phyloP scores from a whole-genome alignment of 192 early-diverging fungal genomes.

The Rhizoclosmatium globosum region DNA sequence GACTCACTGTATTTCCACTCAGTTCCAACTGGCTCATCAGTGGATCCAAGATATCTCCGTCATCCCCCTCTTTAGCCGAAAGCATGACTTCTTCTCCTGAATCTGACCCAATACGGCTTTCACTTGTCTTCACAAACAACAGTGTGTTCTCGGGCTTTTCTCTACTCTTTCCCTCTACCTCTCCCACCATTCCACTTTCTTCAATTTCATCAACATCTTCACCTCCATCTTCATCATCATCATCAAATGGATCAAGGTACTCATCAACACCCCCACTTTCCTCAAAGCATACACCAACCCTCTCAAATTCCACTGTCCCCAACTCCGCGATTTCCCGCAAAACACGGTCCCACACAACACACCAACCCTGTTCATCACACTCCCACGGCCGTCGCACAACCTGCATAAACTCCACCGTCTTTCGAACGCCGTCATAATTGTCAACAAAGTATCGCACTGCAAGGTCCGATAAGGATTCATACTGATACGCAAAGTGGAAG shows the following conservation, averaged over 20 bases:
- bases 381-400: slow-evolving; percentile 11
- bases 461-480: neutral
- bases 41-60: no score
- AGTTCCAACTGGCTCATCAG: no score
- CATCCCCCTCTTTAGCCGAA: no score
- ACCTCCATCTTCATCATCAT: neutral
- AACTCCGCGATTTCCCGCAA: neutral
- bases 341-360: neutral
- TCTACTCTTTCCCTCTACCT: no score
- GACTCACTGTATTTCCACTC: no score
- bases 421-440: neutral
- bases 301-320: neutral
- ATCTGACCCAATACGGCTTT: no score
- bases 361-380: neutral
- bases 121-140: no score
- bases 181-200: neutral
- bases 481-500: neutral
- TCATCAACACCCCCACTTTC: slow-evolving; percentile 15
- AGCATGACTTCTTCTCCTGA: no score
- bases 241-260: neutral
- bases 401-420: neutral
- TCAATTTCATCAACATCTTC: neutral
- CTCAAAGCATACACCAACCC: neutral
- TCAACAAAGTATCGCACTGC: neutral
- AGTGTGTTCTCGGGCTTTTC: no score